Conservation (phyloP, 768 basidiomycete genomes). For the Favolaschia claudopus region DNA sequence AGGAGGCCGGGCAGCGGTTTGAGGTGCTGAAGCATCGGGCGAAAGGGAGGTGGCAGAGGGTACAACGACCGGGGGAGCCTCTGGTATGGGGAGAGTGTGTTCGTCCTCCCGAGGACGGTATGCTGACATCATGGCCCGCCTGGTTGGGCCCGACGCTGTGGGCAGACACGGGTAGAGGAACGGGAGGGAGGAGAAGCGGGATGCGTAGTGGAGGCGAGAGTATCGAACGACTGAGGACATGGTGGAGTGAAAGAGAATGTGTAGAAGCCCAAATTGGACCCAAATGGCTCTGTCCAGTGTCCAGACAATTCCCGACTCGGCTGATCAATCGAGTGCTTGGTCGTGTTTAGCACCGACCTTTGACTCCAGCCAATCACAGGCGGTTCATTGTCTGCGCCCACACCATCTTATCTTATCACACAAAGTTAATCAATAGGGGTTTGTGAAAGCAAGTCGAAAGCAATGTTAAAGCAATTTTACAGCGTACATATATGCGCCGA, state of each 20-base stretch:
- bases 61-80: constrained; percentile 61
- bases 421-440: too few relatives aligned
- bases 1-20: constrained; percentile 76
- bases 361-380: constrained; percentile 5
- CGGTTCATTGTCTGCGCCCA: background rate
- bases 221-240: constrained; percentile 39
- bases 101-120: constrained; percentile 48
- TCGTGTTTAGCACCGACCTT: background rate
- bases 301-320: background rate
- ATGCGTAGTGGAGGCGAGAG: constrained; percentile 39
- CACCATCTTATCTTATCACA: background rate
- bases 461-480: background rate
- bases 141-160: constrained; percentile 44
- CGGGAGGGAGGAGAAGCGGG: constrained; percentile 39
- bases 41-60: constrained; percentile 56
- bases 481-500: background rate
- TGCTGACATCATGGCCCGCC: constrained; percentile 76
- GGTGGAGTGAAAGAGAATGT: constrained; percentile 29
- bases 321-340: background rate
- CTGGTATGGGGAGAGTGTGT: constrained; percentile 39
- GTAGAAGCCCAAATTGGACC: constrained; percentile 4
- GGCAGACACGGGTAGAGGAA: constrained; percentile 43
- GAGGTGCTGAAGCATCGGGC: constrained; percentile 71
- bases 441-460: too few relatives aligned
- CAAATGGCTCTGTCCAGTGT: constrained; percentile 5